Conservation (phyloP, 805 yeast genomes). For the Saccharomycopsis javanensis region DNA sequence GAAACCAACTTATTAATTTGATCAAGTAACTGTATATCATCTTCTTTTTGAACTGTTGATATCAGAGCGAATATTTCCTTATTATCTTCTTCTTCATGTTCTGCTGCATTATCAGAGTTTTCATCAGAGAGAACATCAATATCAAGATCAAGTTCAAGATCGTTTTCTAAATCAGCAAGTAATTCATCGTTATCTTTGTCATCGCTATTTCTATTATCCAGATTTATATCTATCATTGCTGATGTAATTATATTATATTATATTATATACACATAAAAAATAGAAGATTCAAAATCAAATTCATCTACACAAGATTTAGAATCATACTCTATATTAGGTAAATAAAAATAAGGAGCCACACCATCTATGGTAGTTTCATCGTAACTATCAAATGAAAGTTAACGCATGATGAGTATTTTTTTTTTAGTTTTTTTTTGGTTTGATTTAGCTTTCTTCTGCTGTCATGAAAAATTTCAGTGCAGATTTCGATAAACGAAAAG, state of each 20-base stretch:
- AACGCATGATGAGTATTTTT: not conserved
- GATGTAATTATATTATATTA: too few species aligned
- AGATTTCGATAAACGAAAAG: too few species aligned
- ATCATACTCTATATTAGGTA: too few species aligned
- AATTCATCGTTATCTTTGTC: not conserved
- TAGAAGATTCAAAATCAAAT: too few species aligned
- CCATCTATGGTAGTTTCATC: too few species aligned
- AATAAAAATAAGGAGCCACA: too few species aligned
- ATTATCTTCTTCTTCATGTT: slow-evolving; percentile 11
- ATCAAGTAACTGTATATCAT: not conserved
- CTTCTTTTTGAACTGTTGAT: not conserved
- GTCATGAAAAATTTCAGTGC: not conserved
- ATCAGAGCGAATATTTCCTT: not conserved
- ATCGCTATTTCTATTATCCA: not conserved
- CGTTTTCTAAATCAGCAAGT: slow-evolving; percentile 4
- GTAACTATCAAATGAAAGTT: not conserved
- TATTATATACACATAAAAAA: too few species aligned
- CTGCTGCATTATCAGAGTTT: not conserved
- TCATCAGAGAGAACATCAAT: not conserved
- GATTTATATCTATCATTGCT: not conserved
- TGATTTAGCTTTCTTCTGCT: too few species aligned
- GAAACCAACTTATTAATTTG: slow-evolving; percentile 2
- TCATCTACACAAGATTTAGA: too few species aligned
- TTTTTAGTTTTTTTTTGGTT: not conserved
- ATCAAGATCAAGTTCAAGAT: not conserved